These are phyloP conservation scores for Clavulina sp. DNA, from an alignment of 768 basidiomycete genomes.

Conservation along the genomic window DNA sequence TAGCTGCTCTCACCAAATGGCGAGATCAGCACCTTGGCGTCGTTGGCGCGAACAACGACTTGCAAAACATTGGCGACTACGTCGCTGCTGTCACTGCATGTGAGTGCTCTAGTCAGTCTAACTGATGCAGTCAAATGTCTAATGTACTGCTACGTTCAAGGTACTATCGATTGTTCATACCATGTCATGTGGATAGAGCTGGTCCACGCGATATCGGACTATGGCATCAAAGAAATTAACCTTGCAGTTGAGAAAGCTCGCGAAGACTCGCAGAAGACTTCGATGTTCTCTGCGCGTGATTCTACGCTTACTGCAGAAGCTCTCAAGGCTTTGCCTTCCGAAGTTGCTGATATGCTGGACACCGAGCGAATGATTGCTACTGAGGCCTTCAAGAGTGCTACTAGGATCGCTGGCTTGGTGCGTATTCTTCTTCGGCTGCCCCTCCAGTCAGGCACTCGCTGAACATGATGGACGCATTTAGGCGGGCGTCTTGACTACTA, in stretches of 20 bases:
- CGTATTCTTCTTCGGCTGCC: slow-evolving; percentile 16
- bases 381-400: slow-evolving; percentile 69
- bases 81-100: slow-evolving; percentile 54
- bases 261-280: too few species aligned
- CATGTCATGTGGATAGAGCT: neutral
- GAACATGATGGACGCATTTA: slow-evolving; percentile 15
- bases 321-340: slow-evolving; percentile 20
- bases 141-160: neutral
- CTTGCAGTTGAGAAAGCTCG: too few species aligned
- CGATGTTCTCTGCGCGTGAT: too few species aligned
- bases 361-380: slow-evolving; percentile 54
- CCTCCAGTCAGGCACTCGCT: neutral
- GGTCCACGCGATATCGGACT: slow-evolving; percentile 62
- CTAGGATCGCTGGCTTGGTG: slow-evolving; percentile 78
- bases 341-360: slow-evolving; percentile 38
- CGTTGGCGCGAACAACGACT: slow-evolving; percentile 76
- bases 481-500: slow-evolving; percentile 69
- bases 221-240: slow-evolving; percentile 61
- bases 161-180: slow-evolving; percentile 10
- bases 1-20: slow-evolving; percentile 48
- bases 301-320: slow-evolving; percentile 14
- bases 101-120: slow-evolving; percentile 16
- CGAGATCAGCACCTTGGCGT: slow-evolving; percentile 52
- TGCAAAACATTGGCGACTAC: slow-evolving; percentile 81
- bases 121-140: slow-evolving; percentile 3